A percentile compares a stretch with the other conserved stretches of the same genome.
Evolutionary conservation across 129 eudicot genomes (phyloP).

Genomic region (Daucus carota): DH1_v3.0 NC_030381.2:42956001-42956500

Average conservation of each 20-base stretch:
- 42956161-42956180: not conserved
- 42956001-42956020: slow-evolving; percentile 74
- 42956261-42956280: not conserved
- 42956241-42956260: not conserved
- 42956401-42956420: not conserved
- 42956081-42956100: too few species aligned
- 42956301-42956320: not conserved
- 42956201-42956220: not conserved
- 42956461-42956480: not conserved
- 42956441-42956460: not conserved
- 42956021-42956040: slow-evolving; percentile 24
- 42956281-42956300: not conserved
- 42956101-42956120: too few species aligned
- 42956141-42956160: not conserved
- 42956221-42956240: not conserved
- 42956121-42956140: not conserved
- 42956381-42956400: not conserved
- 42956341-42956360: not conserved
- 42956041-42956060: not conserved
- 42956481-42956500: not conserved
- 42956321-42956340: not conserved
- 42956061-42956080: not conserved
- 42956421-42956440: not conserved
- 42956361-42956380: not conserved
- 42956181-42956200: not conserved